Conservation (phyloP, 257 asterid genomes). For the Nyctanthes arbortristis region DNA sequence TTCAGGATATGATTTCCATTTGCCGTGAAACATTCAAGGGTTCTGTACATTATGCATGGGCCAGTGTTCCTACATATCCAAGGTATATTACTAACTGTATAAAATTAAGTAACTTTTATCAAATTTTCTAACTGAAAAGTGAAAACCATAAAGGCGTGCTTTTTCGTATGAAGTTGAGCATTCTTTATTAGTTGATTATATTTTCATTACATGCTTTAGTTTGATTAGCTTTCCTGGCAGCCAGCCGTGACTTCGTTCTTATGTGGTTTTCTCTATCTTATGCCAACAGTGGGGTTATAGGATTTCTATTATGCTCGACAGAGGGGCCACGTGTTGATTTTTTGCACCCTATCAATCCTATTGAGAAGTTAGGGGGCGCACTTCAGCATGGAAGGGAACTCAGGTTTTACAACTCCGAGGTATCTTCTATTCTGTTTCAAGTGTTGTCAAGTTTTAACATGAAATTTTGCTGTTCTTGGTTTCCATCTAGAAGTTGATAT, state of each 20-base stretch:
- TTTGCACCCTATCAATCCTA: constrained; percentile 83
- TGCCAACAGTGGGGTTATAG: constrained; percentile 75
- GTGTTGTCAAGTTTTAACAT: background rate
- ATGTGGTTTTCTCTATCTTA: constrained; percentile 21
- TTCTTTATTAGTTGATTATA: background rate
- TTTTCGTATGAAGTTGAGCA: background rate
- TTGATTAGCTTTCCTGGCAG: background rate
- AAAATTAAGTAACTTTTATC: background rate
- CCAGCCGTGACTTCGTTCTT: background rate
- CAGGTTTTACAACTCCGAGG: constrained; percentile 88
- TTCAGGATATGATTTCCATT: constrained; percentile 75
- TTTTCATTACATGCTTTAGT: background rate
- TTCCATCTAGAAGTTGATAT: background rate
- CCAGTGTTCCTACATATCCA: constrained; percentile 95
- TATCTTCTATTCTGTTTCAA: constrained; percentile 27
- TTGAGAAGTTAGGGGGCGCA: constrained; percentile 80
- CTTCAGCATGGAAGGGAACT: constrained; percentile 64
- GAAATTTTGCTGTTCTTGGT: background rate
- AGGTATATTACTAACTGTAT: constrained; percentile 43
- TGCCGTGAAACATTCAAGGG: constrained; percentile 85
- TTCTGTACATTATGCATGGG: constrained; percentile 92
- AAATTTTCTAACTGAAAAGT: background rate
- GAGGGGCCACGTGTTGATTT: constrained; percentile 88
- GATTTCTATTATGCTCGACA: constrained; percentile 80
- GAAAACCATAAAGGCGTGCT: background rate